These are phyloP conservation scores for Talaromyces atroroseus DNA, from an alignment of 2,329 filamentous ascomycete species.

Conservation along the genomic window DNA sequence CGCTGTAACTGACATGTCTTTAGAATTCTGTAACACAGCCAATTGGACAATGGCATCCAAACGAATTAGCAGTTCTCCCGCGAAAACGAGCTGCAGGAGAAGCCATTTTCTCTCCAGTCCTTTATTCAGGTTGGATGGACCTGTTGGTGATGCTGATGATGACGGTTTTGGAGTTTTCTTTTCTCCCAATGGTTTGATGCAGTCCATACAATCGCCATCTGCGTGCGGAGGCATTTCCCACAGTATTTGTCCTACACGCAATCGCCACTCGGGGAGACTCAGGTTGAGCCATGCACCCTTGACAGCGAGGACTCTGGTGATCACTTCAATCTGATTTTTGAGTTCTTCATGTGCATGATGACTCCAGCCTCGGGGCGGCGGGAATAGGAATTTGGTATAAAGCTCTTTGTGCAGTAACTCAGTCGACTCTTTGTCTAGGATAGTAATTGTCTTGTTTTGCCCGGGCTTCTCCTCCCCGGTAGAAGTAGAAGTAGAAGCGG, in stretches of 20 bases:
- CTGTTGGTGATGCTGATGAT: constrained; percentile 5
- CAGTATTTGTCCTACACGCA: constrained; percentile 42
- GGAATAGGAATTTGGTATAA: constrained; percentile 35
- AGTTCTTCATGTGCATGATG: constrained; percentile 29
- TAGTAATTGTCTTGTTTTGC: constrained; percentile 25
- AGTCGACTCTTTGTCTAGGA: constrained; percentile 31
- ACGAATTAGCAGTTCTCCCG: constrained; percentile 51
- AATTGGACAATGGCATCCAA: constrained; percentile 45
- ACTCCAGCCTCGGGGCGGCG: constrained; percentile 22
- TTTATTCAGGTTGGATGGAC: not conserved
- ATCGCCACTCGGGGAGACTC: constrained; percentile 41
- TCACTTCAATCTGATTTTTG: constrained; percentile 42
- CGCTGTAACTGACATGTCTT: constrained; percentile 34
- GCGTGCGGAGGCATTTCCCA: constrained; percentile 36
- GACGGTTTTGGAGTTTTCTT: constrained; percentile 14
- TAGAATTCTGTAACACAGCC: constrained; percentile 35
- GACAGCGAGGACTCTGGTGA: constrained; percentile 39
- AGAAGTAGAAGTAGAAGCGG: not conserved
- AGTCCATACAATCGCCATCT: constrained; percentile 29
- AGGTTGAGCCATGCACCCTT: constrained; percentile 46
- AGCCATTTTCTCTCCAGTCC: constrained; percentile 41
- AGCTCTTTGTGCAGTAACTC: constrained; percentile 30
- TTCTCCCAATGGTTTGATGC: not conserved
- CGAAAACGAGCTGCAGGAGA: constrained; percentile 50
- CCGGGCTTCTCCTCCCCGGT: constrained; percentile 8